phyloP scores from a whole-genome alignment of 2,329 filamentous ascomycete species.

The Davidsoniella australis region DNA sequence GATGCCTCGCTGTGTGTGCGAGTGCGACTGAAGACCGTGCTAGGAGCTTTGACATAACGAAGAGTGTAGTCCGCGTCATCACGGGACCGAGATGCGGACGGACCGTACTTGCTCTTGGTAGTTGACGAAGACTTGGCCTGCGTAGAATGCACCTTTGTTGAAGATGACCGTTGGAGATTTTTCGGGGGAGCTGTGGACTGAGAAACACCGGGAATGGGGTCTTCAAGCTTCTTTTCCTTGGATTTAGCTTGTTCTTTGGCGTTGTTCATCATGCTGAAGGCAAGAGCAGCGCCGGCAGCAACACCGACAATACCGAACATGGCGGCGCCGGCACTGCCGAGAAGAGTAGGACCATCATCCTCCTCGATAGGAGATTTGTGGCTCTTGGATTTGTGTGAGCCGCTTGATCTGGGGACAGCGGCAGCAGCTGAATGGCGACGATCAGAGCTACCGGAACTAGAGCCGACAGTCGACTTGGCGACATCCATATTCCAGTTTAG shows the following conservation, averaged over 20 bases:
- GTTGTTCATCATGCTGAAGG: slow-evolving; percentile 11
- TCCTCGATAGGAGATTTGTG: background rate
- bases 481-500: slow-evolving; percentile 33
- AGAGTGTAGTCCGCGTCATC: background rate
- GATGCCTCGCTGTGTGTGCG: slow-evolving; percentile 4
- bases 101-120: slow-evolving; percentile 6
- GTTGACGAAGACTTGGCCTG: background rate
- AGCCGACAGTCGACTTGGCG: slow-evolving; percentile 16
- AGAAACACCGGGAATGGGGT: background rate
- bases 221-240: background rate
- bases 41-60: slow-evolving; percentile 7
- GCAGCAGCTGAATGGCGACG: background rate
- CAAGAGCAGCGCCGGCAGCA: slow-evolving; percentile 13
- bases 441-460: background rate
- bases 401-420: slow-evolving; percentile 2
- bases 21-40: slow-evolving; percentile 1
- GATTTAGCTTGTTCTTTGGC: background rate
- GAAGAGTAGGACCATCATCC: slow-evolving; percentile 8
- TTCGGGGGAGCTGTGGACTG: background rate
- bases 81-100: slow-evolving; percentile 6
- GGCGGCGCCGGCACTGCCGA: slow-evolving; percentile 7
- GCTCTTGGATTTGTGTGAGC: background rate
- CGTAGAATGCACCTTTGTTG: background rate
- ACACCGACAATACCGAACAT: slow-evolving; percentile 12
- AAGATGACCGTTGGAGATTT: background rate